Conservation (phyloP, 2,329 filamentous ascomycete species). For the Cytospora paraplurivora region DNA sequence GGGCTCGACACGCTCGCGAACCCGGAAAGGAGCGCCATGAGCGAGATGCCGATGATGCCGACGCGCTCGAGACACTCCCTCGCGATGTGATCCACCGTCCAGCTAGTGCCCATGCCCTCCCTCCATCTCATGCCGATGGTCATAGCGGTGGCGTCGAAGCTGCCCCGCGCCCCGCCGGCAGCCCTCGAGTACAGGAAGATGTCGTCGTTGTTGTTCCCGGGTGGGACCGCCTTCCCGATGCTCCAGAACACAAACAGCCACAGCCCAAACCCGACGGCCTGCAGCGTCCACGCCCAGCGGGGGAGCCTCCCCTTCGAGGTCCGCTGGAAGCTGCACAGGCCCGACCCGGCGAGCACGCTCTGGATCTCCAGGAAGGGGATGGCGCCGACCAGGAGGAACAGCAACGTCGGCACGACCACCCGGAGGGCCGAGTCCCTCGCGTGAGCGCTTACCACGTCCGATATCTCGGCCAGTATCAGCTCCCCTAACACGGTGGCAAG, state of each 20-base stretch:
- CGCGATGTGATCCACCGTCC: conserved; percentile 42
- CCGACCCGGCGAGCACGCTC: conserved; percentile 57
- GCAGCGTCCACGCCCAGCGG: conserved; percentile 64
- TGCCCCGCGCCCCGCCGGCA: conserved; percentile 30
- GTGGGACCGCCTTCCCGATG: conserved; percentile 64
- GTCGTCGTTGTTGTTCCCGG: conserved; percentile 30
- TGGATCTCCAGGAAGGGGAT: conserved; percentile 81
- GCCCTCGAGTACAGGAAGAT: conserved; percentile 32
- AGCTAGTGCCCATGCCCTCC: conserved; percentile 25
- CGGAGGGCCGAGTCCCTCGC: conserved; percentile 70
- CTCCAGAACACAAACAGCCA: conserved; percentile 82
- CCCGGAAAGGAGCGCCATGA: conserved; percentile 86
- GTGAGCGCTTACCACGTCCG: conserved; percentile 68
- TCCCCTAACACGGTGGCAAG: conserved; percentile 77
- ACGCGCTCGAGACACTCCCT: conserved; percentile 67
- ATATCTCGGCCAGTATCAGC: conserved; percentile 81
- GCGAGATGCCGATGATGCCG: conserved; percentile 79
- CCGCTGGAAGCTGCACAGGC: conserved; percentile 63
- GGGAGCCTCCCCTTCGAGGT: conserved; percentile 58
- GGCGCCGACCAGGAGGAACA: conserved; percentile 72
- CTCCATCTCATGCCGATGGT: conserved; percentile 33
- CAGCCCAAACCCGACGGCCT: conserved; percentile 60
- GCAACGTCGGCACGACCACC: conserved; percentile 68
- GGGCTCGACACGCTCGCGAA: conserved; percentile 87
- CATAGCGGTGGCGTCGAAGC: conserved; percentile 39